Conservation (phyloP, 1,284 basidiomycete species). For the Cryptococcus sp. region DNA sequence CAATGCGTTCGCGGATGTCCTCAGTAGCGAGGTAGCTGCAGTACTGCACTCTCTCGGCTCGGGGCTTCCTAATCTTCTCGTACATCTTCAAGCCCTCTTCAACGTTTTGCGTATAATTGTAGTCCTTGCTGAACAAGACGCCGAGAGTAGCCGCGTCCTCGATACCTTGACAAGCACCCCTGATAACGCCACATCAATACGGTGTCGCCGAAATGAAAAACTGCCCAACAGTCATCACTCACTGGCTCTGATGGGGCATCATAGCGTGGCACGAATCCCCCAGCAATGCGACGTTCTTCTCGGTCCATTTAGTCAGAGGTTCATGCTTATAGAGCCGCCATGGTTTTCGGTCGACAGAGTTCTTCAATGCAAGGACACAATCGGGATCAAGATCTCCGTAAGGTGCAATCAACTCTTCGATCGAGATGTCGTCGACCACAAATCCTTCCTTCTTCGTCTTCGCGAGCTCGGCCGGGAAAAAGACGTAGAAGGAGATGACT, state of each 20-base stretch:
- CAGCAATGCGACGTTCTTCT: slow-evolving; percentile 30
- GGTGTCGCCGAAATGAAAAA: neutral
- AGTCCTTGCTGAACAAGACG: slow-evolving; percentile 37
- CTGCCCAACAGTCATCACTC: neutral
- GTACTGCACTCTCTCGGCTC: slow-evolving; percentile 51
- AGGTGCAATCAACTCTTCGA: slow-evolving; percentile 44
- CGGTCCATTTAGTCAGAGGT: slow-evolving; percentile 36
- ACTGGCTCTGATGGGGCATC: slow-evolving; percentile 39
- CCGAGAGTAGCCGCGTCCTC: slow-evolving; percentile 48
- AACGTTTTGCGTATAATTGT: slow-evolving; percentile 38
- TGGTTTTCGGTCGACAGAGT: slow-evolving; percentile 49
- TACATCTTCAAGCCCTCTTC: slow-evolving; percentile 46
- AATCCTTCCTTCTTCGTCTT: slow-evolving; percentile 54
- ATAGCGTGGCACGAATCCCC: slow-evolving; percentile 49
- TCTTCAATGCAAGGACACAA: slow-evolving; percentile 42
- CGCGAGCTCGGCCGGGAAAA: slow-evolving; percentile 46
- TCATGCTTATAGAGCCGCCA: slow-evolving; percentile 53
- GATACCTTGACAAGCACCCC: slow-evolving; percentile 45
- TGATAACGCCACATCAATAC: slow-evolving; percentile 4
- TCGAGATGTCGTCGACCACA: slow-evolving; percentile 43
- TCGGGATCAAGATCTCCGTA: slow-evolving; percentile 47
- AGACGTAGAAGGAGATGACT: slow-evolving; percentile 52
- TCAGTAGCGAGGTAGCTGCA: slow-evolving; percentile 47
- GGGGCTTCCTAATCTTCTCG: slow-evolving; percentile 50
- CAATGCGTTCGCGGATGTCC: slow-evolving; percentile 53